Percentiles rank a stretch among this genome's conserved stretches.
Evolutionary conservation across 306 rosid genomes (phyloP).

Genomic region (Dicorynia guianensis): DNA sequence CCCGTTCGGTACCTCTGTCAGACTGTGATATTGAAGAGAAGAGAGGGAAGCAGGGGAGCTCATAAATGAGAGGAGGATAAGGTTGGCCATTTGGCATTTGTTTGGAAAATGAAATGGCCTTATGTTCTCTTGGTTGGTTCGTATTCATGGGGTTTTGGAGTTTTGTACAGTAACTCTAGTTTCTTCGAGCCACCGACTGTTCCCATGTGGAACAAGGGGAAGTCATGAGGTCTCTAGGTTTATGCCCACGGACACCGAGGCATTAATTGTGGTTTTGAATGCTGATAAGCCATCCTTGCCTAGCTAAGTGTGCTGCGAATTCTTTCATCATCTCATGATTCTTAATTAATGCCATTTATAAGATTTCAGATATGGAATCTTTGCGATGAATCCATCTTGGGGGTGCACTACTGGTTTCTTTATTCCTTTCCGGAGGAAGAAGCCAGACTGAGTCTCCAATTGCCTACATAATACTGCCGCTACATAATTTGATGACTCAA

Average conservation of each 20-base stretch:
- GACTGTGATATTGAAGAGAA: not conserved
- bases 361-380: constrained; percentile 33
- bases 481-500: too few species aligned
- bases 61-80: constrained; percentile 35
- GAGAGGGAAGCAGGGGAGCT: constrained; percentile 11
- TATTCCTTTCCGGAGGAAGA: too few species aligned
- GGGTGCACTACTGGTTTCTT: too few species aligned
- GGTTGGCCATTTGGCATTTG: not conserved
- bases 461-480: too few species aligned
- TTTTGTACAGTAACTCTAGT: not conserved
- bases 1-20: not conserved
- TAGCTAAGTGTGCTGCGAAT: constrained; percentile 25
- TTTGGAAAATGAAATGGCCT: constrained; percentile 7
- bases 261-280: constrained; percentile 43
- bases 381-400: not conserved
- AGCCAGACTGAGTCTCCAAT: too few species aligned
- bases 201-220: constrained; percentile 41
- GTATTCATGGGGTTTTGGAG: not conserved
- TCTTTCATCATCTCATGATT: constrained; percentile 35
- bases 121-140: not conserved
- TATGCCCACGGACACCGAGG: constrained; percentile 39
- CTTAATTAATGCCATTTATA: constrained; percentile 46
- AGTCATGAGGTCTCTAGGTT: constrained; percentile 33
- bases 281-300: constrained; percentile 36
- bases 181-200: constrained; percentile 32